Conservation (phyloP, 768 basidiomycete genomes). For the Tricholoma bakamatsutake region DNA sequence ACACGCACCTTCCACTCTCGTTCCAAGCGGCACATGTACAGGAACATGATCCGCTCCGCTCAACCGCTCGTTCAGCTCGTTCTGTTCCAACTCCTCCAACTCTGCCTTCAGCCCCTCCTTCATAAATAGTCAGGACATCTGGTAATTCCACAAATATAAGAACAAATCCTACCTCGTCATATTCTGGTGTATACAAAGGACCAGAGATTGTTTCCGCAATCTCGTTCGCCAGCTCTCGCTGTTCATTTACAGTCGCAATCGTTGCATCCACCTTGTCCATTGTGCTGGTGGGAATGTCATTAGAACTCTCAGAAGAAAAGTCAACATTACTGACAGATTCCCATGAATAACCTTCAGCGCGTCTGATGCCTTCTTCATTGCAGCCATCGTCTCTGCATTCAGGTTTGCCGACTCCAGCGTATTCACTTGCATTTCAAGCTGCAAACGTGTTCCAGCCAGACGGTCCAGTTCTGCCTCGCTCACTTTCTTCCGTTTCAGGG, state of each 20-base stretch:
- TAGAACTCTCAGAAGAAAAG: neutral
- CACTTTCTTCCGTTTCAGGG: constrained; percentile 90
- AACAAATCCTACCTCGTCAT: constrained; percentile 60
- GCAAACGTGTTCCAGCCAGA: constrained; percentile 78
- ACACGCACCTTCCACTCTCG: constrained; percentile 47
- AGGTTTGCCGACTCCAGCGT: constrained; percentile 96
- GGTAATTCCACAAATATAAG: neutral
- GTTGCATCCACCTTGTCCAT: constrained; percentile 86
- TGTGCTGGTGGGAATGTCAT: constrained; percentile 39
- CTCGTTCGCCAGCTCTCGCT: constrained; percentile 89
- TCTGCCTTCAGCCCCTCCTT: constrained; percentile 78
- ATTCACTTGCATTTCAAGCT: constrained; percentile 94
- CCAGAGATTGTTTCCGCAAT: constrained; percentile 84
- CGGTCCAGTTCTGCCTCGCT: constrained; percentile 83
- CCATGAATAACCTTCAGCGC: constrained; percentile 89
- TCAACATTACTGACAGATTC: constrained; percentile 60
- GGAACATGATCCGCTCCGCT: constrained; percentile 87
- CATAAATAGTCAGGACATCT: constrained; percentile 5
- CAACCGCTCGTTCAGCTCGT: constrained; percentile 79
- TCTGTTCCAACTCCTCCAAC: constrained; percentile 84
- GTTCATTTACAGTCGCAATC: constrained; percentile 84
- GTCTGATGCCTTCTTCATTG: constrained; percentile 93
- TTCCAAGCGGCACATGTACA: constrained; percentile 68
- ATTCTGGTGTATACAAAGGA: constrained; percentile 49
- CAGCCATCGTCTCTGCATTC: constrained; percentile 94